phyloP scores from a whole-genome alignment of 1,139 yeast species.

The Magnusiomyces suaveolens region DNA sequence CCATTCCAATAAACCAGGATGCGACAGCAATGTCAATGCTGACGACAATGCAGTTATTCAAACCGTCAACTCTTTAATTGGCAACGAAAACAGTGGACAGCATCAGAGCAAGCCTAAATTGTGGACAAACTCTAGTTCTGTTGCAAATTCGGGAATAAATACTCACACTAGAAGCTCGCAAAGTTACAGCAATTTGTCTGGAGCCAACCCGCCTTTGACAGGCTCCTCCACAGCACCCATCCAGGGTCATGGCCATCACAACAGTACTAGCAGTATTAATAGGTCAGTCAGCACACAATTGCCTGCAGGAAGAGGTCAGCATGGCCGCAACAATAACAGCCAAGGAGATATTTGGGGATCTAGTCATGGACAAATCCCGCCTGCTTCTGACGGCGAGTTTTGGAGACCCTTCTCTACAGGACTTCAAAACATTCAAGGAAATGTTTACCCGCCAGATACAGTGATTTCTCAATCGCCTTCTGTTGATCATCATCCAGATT shows the following conservation, averaged over 20 bases:
- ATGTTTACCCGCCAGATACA: not conserved
- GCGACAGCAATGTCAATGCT: not conserved
- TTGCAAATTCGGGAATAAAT: not conserved
- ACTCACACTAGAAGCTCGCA: not conserved
- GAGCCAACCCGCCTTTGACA: too few species aligned
- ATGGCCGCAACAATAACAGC: not conserved
- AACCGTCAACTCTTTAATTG: slow-evolving; percentile 1
- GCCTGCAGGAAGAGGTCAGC: not conserved
- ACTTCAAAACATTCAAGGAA: not conserved
- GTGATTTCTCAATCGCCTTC: not conserved
- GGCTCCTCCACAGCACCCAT: not conserved
- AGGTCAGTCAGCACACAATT: not conserved
- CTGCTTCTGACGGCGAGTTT: not conserved
- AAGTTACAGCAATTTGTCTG: not conserved
- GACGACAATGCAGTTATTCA: slow-evolving; percentile 1
- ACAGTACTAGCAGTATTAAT: not conserved
- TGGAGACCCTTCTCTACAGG: not conserved
- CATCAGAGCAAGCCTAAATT: not conserved
- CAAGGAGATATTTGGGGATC: not conserved
- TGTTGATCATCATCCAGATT: not conserved
- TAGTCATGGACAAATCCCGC: not conserved
- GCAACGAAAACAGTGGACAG: not conserved
- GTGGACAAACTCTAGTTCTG: not conserved
- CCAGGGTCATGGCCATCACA: not conserved
- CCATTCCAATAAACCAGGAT: not conserved